Evolutionary conservation across 2,329 filamentous ascomycete genomes (phyloP).

Genomic region (Epichloe amarillans): DNA sequence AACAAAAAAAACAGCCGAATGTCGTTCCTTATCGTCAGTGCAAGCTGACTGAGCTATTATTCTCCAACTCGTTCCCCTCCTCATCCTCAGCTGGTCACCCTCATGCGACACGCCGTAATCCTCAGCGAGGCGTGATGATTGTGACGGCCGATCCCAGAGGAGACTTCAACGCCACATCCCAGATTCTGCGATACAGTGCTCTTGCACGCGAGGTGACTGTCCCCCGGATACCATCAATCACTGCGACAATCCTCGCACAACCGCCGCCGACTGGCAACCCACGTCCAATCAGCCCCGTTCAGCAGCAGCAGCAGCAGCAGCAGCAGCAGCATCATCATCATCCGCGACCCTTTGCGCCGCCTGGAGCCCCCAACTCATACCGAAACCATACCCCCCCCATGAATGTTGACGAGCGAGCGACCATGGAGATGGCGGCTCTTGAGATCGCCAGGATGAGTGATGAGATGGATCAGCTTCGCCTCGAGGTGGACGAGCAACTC

Average conservation of each 20-base stretch:
- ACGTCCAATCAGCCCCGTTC: slow-evolving; percentile 16
- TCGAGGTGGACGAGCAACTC: slow-evolving; percentile 57
- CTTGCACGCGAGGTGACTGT: slow-evolving; percentile 88
- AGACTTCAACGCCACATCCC: slow-evolving; percentile 92
- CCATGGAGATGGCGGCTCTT: slow-evolving; percentile 68
- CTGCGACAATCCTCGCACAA: slow-evolving; percentile 48
- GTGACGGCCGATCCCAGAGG: slow-evolving; percentile 92
- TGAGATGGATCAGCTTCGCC: slow-evolving; percentile 62
- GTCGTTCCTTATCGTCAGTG: slow-evolving; percentile 71
- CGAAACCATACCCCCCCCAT: slow-evolving; percentile 27
- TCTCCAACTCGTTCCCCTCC: slow-evolving; percentile 77
- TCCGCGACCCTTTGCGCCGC: slow-evolving; percentile 27
- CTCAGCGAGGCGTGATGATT: slow-evolving; percentile 89
- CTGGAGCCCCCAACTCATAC: slow-evolving; percentile 18
- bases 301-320: slow-evolving; percentile 14
- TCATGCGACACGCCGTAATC: slow-evolving; percentile 39
- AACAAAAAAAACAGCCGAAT: slow-evolving; percentile 38
- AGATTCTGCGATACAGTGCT: slow-evolving; percentile 89
- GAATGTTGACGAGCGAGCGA: slow-evolving; percentile 43
- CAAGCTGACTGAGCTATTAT: slow-evolving; percentile 72
- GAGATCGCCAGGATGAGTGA: slow-evolving; percentile 63
- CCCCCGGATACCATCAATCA: slow-evolving; percentile 68
- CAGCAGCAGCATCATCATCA: slow-evolving; percentile 20
- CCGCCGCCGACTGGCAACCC: slow-evolving; percentile 13
- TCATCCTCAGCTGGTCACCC: slow-evolving; percentile 27